Conservation (phyloP, 2,329 filamentous ascomycete genomes). For the Phyllosticta citriasiana region DNA sequence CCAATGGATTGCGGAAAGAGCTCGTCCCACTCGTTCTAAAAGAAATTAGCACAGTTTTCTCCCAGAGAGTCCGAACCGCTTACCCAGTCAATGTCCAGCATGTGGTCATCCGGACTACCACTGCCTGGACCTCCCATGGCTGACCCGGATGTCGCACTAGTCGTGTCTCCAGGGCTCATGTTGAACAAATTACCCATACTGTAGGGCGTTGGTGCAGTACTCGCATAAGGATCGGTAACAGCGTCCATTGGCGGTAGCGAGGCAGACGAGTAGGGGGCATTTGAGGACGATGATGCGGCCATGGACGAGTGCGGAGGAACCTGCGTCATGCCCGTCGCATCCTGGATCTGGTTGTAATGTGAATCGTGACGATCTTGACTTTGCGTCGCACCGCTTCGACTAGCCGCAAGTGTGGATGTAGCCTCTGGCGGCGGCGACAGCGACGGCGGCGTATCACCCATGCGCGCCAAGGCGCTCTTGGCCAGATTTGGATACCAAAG, state of each 20-base stretch:
- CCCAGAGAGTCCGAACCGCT: neutral
- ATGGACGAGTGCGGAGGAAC: neutral
- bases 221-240: neutral
- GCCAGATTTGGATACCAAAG: slow-evolving; percentile 8
- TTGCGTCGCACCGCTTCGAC: neutral
- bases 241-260: neutral
- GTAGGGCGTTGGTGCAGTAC: neutral
- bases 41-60: neutral
- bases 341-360: neutral
- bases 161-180: slow-evolving; percentile 6
- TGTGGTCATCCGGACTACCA: neutral
- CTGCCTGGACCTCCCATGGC: slow-evolving; percentile 3
- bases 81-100: slow-evolving; percentile 12
- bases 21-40: slow-evolving; percentile 37
- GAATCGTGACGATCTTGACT: neutral
- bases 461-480: slow-evolving; percentile 1
- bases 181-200: slow-evolving; percentile 3
- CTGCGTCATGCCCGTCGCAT: neutral
- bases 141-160: slow-evolving; percentile 5
- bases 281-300: neutral
- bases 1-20: slow-evolving; percentile 26
- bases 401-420: neutral
- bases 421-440: neutral
- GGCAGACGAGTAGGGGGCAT: neutral
- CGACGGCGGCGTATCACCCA: neutral